Conservation (phyloP, 495 filamentous ascomycete genomes). For the Annulohypoxylon maeteangense region DNA sequence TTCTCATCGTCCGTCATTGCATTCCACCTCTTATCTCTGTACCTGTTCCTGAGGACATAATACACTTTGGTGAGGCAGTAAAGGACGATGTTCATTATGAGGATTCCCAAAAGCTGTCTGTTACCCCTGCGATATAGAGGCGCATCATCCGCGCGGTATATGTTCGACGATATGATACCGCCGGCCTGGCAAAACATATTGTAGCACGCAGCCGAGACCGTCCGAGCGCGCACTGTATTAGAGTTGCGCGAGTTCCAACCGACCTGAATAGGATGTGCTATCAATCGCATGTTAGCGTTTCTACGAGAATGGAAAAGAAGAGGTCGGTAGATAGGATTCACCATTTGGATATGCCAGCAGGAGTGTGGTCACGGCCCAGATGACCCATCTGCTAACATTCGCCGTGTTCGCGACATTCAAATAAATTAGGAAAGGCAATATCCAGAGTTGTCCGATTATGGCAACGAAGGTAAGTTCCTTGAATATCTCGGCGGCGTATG, state of each 20-base stretch:
- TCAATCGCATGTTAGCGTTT: neutral
- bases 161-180: slow-evolving; percentile 71
- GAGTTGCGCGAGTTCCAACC: slow-evolving; percentile 61
- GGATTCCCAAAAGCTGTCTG: slow-evolving; percentile 66
- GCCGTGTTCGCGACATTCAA: slow-evolving; percentile 58
- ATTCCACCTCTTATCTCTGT: slow-evolving; percentile 59
- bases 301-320: neutral
- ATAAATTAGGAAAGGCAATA: slow-evolving; percentile 64
- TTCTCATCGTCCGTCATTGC: slow-evolving; percentile 73
- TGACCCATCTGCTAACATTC: slow-evolving; percentile 59
- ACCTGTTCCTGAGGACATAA: slow-evolving; percentile 69
- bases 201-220: slow-evolving; percentile 67
- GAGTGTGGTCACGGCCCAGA: slow-evolving; percentile 66
- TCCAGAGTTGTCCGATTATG: slow-evolving; percentile 61
- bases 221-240: slow-evolving; percentile 65
- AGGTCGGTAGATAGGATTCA: slow-evolving; percentile 42
- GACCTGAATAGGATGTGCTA: slow-evolving; percentile 56
- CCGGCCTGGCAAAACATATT: slow-evolving; percentile 76
- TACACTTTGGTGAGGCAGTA: slow-evolving; percentile 69
- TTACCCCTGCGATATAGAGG: slow-evolving; percentile 73
- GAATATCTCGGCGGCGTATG: slow-evolving; percentile 60
- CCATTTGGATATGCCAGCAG: slow-evolving; percentile 67
- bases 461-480: slow-evolving; percentile 59
- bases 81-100: slow-evolving; percentile 64
- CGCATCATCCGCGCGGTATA: slow-evolving; percentile 71